Percentiles rank a stretch among this genome's conserved stretches.
phyloP scores from a whole-genome alignment of 2,329 filamentous ascomycete species.

The Diaporthe sp. region DNA sequence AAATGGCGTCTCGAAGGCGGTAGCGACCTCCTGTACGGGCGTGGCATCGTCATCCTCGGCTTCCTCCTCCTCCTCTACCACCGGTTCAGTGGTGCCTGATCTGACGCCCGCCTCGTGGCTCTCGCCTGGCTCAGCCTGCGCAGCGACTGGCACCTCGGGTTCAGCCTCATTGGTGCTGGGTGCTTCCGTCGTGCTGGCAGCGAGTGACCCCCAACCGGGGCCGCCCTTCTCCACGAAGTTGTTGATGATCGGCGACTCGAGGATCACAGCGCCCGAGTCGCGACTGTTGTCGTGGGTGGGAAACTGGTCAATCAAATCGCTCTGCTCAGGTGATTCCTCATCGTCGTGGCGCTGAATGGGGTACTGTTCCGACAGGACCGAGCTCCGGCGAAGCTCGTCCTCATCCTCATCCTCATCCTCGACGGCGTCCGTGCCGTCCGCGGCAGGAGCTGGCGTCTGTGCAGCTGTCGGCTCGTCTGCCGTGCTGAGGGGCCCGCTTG shows the following conservation, averaged over 20 bases:
- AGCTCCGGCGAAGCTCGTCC: neutral
- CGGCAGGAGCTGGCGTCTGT: neutral
- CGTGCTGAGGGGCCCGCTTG: neutral
- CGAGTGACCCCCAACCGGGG: constrained; percentile 8
- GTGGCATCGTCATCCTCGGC: constrained; percentile 15
- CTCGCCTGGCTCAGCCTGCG: neutral
- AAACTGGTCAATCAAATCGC: neutral
- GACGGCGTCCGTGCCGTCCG: neutral
- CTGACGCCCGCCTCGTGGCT: neutral
- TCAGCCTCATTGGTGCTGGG: neutral
- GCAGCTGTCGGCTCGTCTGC: neutral
- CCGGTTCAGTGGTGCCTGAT: neutral
- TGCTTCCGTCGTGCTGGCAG: neutral
- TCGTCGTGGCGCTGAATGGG: constrained; percentile 16
- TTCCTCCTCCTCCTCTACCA: neutral
- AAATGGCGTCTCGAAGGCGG: constrained; percentile 16
- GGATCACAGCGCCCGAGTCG: constrained; percentile 30
- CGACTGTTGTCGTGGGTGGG: neutral
- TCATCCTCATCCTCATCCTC: neutral
- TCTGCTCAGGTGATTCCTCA: neutral
- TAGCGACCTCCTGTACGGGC: neutral
- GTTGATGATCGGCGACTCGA: constrained; percentile 27
- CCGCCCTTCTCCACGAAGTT: constrained; percentile 19
- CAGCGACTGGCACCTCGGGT: neutral
- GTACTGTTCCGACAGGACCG: constrained; percentile 4